Base-by-base conservation (phyloP, 2,329 filamentous ascomycete species). In the Cyclaneusma minus region DNA sequence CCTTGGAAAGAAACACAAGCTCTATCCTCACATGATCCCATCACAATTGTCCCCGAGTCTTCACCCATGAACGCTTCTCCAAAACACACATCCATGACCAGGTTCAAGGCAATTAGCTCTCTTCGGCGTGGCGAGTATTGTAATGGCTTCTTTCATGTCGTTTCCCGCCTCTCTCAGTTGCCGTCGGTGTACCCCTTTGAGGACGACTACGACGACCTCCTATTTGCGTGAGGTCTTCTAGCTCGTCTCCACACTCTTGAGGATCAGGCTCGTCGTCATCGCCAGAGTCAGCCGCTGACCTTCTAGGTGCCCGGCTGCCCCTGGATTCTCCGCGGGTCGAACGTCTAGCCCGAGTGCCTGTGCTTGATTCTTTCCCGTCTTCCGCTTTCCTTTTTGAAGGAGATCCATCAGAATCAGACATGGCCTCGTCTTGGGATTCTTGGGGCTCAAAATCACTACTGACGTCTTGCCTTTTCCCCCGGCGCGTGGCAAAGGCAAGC, bases 221-320 rank as follows among this genome's bases (percentile, higher is more conserved):
- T n/a, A 31, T 10, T 36, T 65, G 54, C 25, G 60, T 56, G 23
- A 78, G 55, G 31, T 78, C 70, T 34, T 69, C 60, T 9, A 72
- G 59, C 44, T 79, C 73, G 47, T 75, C 69, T 5, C 67, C 68
- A 27, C 78, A 49, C 41, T 79, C 73, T 31, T 76, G 65, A 25
- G 64, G 51, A 37, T 78, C 69, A 11, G 75, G 56, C 21, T 64
- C 61, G 33, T 56, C 59, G 51, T 58, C 58, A 35, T 60, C 72
- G 36, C 48, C 64, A 1, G 68, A 72, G n/a, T 25, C 38, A 16
- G 28, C 23, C 21, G 62, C 64, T 7, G 49, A 51, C 8, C 52
- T 54, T 17, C 56, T 58, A 21, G 60, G 58, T n/a, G 46, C 47
- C 13, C 61, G 57, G 32, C 48, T 57, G 31, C 57, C 59, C 23